Conservation (phyloP, 1,139 yeast genomes). For the Candida neerlandica region DNA sequence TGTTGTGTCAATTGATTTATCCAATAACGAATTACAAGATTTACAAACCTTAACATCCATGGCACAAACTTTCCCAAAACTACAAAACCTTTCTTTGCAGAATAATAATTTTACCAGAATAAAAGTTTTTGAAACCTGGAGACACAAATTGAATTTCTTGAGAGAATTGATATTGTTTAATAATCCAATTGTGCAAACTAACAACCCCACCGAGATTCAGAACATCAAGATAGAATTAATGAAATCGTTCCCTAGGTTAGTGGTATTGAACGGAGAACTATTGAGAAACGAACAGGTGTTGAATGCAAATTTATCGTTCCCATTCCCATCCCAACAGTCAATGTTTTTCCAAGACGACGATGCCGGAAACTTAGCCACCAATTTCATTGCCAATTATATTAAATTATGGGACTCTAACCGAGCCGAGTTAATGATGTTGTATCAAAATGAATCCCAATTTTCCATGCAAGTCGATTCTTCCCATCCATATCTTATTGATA, state of each 20-base stretch:
- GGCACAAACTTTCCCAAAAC: conserved; percentile 71
- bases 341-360: conserved; percentile 83
- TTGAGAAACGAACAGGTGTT: conserved; percentile 74
- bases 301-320: conserved; percentile 55
- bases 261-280: conserved; percentile 75
- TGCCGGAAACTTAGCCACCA: conserved; percentile 68
- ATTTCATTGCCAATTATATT: conserved; percentile 73
- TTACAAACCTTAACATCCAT: conserved; percentile 63
- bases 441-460: conserved; percentile 83
- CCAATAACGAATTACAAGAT: conserved; percentile 69
- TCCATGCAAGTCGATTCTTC: conserved; percentile 64
- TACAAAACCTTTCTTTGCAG: conserved; percentile 78
- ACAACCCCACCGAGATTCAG: conserved; percentile 36
- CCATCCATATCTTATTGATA: conserved; percentile 50
- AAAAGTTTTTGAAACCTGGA: conserved; percentile 72
- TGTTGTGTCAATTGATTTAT: conserved; percentile 76
- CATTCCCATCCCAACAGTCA: conserved; percentile 45
- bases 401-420: conserved; percentile 84
- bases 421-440: conserved; percentile 65
- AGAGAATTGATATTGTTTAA: conserved; percentile 77
- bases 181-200: conserved; percentile 63
- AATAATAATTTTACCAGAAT: conserved; percentile 67
- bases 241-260: conserved; percentile 73
- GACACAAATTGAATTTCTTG: conserved; percentile 68
- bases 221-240: conserved; percentile 65